phyloP scores from a whole-genome alignment of 2,329 filamentous ascomycete species.

The Alternaria sp. region DNA sequence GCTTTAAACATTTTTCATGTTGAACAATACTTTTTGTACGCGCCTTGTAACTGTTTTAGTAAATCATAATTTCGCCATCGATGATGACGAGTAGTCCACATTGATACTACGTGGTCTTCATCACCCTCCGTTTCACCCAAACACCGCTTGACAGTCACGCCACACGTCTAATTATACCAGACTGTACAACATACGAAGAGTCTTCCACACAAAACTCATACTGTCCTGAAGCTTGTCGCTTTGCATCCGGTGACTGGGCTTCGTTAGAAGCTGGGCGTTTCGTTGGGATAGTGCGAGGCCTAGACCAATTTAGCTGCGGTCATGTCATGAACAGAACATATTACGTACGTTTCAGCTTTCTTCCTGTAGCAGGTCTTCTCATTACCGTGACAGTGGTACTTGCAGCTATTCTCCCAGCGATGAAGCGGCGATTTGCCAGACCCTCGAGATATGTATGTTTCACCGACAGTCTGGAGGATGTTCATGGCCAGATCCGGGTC shows the following conservation, averaged over 20 bases:
- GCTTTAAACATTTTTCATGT: not conserved
- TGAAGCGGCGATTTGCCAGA: too few species aligned
- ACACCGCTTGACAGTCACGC: too few species aligned
- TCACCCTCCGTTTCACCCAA: too few species aligned
- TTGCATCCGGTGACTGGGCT: not conserved
- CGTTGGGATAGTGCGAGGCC: not conserved
- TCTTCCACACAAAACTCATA: too few species aligned
- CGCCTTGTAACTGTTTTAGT: not conserved
- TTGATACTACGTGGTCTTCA: too few species aligned
- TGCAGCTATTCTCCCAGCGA: not conserved
- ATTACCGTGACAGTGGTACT: not conserved
- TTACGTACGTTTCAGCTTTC: not conserved
- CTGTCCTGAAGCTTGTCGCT: not conserved
- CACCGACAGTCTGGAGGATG: too few species aligned
- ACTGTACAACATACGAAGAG: too few species aligned
- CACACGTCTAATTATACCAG: too few species aligned
- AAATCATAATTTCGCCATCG: too few species aligned
- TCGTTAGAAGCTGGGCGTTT: not conserved
- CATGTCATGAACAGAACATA: fast-evolving
- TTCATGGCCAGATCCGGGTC: too few species aligned
- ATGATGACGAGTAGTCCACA: too few species aligned
- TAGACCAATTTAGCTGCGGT: not conserved
- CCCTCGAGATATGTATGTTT: too few species aligned
- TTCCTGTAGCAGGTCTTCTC: not conserved
- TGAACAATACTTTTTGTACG: not conserved